Evolutionary conservation across 2,329 filamentous ascomycete genomes (phyloP).

Genomic region (Epichloe scottii): DNA sequence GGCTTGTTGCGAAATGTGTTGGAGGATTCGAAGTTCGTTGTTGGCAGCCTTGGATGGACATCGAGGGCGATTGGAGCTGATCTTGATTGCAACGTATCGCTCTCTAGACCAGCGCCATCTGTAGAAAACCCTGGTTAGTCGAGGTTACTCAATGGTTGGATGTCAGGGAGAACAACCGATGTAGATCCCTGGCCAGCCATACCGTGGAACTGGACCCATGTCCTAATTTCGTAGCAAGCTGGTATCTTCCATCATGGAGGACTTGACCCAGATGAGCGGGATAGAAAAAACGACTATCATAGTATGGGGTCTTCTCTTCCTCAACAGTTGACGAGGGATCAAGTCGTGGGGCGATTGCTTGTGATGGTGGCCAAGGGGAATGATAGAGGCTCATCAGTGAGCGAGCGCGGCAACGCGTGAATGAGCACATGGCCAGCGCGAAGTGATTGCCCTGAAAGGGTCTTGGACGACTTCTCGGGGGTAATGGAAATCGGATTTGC

Average conservation of each 20-base stretch:
- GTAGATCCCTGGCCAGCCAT: constrained; percentile 13
- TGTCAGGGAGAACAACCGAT: constrained; percentile 5
- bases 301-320: too few relatives aligned
- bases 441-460: too few relatives aligned
- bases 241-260: constrained; percentile 9
- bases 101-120: constrained; percentile 14
- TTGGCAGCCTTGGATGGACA: neutral
- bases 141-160: neutral
- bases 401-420: neutral
- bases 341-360: constrained; percentile 7
- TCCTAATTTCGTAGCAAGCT: constrained; percentile 12
- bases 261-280: too few relatives aligned
- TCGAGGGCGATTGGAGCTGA: constrained; percentile 6
- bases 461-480: too few relatives aligned
- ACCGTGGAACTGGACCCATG: constrained; percentile 12
- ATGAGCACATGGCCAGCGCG: too few relatives aligned
- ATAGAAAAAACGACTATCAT: too few relatives aligned
- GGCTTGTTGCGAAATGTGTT: constrained; percentile 7
- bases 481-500: too few relatives aligned
- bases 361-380: constrained; percentile 1
- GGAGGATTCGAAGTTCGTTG: constrained; percentile 7
- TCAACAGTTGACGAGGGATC: constrained; percentile 1
- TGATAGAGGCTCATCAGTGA: neutral
- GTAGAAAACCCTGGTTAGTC: neutral
- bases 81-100: constrained; percentile 13